These are phyloP conservation scores for Cyanidiococcus yangmingshanensis DNA, from an alignment of 23 red algal genomes.

Conservation along the genomic window DNA sequence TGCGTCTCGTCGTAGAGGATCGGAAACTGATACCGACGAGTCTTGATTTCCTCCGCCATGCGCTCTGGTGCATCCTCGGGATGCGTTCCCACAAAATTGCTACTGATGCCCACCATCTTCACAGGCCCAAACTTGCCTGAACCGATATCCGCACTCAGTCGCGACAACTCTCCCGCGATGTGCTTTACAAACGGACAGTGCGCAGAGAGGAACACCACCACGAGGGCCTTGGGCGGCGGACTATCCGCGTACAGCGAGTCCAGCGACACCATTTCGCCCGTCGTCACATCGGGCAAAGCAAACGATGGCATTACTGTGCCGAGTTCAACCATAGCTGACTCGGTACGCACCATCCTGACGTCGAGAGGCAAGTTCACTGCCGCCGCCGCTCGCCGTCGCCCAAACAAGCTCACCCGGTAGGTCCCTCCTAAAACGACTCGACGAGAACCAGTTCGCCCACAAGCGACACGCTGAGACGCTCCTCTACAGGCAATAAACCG, in stretches of 20 bases:
- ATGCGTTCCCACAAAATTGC: conserved; percentile 39
- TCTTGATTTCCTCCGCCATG: conserved; percentile 35
- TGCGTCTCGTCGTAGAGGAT: conserved; percentile 81
- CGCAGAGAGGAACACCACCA: conserved; percentile 44
- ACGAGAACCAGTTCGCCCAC: too few relatives aligned
- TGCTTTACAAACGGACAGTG: conserved; percentile 72
- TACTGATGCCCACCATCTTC: conserved; percentile 49
- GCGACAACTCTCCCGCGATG: conserved; percentile 25
- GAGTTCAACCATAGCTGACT: conserved; percentile 39
- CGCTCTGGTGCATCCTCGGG: conserved; percentile 45
- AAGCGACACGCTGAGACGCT: background rate
- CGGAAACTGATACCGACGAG: conserved; percentile 30
- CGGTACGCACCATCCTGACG: conserved; percentile 33
- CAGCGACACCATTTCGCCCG: conserved; percentile 34
- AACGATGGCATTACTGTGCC: conserved; percentile 39
- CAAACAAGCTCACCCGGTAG: too few relatives aligned
- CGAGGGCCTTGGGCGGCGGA: conserved; percentile 27
- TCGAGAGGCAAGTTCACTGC: too few relatives aligned
- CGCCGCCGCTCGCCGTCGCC: too few relatives aligned
- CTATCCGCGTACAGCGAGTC: conserved; percentile 29
- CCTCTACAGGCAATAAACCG: background rate
- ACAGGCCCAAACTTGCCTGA: conserved; percentile 22
- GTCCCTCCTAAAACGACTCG: too few relatives aligned
- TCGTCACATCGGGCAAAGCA: conserved; percentile 33
- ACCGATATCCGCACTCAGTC: conserved; percentile 32